Evolutionary conservation across 106 monocot species (phyloP), one percentile per base, ranked within the genome.

Genomic region (Agapanthus africanus): DNA sequence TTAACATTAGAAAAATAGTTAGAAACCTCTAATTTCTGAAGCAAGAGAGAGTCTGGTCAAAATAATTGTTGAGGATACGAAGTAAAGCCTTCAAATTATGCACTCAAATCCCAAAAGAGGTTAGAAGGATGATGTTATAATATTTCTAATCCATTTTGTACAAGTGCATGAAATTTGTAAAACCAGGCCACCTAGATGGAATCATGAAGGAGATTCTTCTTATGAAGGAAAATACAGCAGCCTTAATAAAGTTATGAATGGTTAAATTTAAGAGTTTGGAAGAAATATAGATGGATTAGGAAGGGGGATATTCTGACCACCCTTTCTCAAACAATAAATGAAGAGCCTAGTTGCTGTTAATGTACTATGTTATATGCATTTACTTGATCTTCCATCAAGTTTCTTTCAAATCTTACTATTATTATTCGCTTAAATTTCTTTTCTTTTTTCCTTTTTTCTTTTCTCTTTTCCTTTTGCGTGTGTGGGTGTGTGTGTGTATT

Each of bases 111-210:
- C 18, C 61, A 61, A 36, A 36, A 61, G 35, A n/a, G 7, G 19
- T 33, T 9, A 35, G 56, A 57, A 44, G 16, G 2, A 52, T 52
- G 9, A 2, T 22, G n/a, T 1, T 33, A 36, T 1, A 25, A 61
- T 35, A 61, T 18, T 61, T 18, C 2, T 61, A 25, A 36, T 28
- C 14, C n/a, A 61, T 52, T 4, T 31, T 32, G 59, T 59, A 16
- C 11, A 59, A 59, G 31, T 59, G 32, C 59, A 59, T 59, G 31
- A 14, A 59, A 59, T 32, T 59, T 54, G 23, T 26, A 25, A 54
- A 11, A 54, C 4, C 52, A 54, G 1, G 1, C 52, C 22, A 8
- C 25, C 26, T 54, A 54, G 52, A 54, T 54, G 14, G 26, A 7
- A 25, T n/a, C n/a, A n/a, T 44, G 44, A 44, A 44, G 44, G 10